These are phyloP conservation scores for Beauveria asiatica DNA, from an alignment of 2,329 filamentous ascomycete species.

Conservation along the genomic window DNA sequence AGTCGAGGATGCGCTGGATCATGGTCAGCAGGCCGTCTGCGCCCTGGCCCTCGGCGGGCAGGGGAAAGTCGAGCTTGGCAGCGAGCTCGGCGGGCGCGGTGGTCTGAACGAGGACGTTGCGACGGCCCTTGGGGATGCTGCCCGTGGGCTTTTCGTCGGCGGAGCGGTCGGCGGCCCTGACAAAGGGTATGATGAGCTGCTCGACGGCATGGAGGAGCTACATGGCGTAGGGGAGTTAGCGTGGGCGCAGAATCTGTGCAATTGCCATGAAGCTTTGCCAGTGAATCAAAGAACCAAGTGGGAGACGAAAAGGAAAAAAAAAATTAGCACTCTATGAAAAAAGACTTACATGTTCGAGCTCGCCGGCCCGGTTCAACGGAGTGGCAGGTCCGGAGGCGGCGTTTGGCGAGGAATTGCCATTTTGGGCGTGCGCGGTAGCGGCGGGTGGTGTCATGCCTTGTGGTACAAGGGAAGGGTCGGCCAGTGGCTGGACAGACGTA, in stretches of 20 bases:
- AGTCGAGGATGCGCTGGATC: constrained; percentile 63
- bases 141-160: constrained; percentile 42
- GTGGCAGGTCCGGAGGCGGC: not conserved
- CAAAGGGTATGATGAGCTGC: constrained; percentile 60
- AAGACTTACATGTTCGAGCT: constrained; percentile 43
- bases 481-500: too few species aligned
- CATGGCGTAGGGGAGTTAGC: too few species aligned
- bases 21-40: constrained; percentile 67
- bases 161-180: constrained; percentile 60
- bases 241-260: too few species aligned
- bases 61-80: constrained; percentile 46
- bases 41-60: constrained; percentile 52
- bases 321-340: not conserved
- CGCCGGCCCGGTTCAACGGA: constrained; percentile 6
- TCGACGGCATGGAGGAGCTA: constrained; percentile 63
- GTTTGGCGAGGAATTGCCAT: not conserved
- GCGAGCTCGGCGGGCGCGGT: constrained; percentile 49
- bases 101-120: constrained; percentile 56
- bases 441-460: constrained; percentile 8
- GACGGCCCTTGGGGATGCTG: constrained; percentile 32
- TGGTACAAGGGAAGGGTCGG: not conserved
- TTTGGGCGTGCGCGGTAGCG: constrained; percentile 1
- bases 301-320: too few species aligned
- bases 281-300: too few species aligned
- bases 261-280: too few species aligned